Evolutionary conservation across 116 monocot genomes (phyloP), one percentile per base, ranked within the genome.

Genomic region (Posidonia oceanica): DNA sequence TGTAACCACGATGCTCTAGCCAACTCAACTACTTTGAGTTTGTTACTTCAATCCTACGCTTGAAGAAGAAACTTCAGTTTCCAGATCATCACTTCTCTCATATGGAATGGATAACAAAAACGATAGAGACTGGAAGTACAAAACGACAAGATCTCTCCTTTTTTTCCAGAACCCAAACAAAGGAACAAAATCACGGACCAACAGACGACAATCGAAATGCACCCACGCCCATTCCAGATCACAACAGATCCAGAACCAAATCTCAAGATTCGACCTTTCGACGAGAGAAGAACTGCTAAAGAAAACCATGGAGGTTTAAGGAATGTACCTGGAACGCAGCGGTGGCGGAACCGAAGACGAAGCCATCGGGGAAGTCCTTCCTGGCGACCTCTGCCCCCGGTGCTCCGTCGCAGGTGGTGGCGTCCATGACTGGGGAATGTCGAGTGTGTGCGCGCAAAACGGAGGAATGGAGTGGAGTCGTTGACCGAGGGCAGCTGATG

Each of bases 301-400:
- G 3, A 3, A 14, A 51, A 52, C 51, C 21, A 67, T 12, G 21
- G 8, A 14, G 48, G 20, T 16, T 14, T 16, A 36, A 36, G 36
- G 48, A 14, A 15, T 23, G 29, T 52, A 90, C 94, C 87, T 95
- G 95, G 72, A 84, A 80, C 55, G 88, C 86, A 7, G 95, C 82
- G 36, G 95, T 95, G 79, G 95, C 95, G 62, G 84, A 84, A 0
- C 95, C 95, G 72, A 95, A 95, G 69, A 91, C 75, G 82, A 95
- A 95, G 36, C 67, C 83, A 3, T 75, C 61, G 40, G 95, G 91
- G 79, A 95, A 95, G 66, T 95, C 95, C 72, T 79, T 70, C 67
- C 84, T 79, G 17, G 68, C 55, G 16, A 95, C 76, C 84, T 37
- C 64, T 59, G 52, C 21, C 13, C 51, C 16, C 60, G n/a, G 39